Evolutionary conservation across 1,284 basidiomycete species (phyloP), one percentile per base, ranked within the genome.

Genomic region (Moesziomyces parantarcticus): DNA sequence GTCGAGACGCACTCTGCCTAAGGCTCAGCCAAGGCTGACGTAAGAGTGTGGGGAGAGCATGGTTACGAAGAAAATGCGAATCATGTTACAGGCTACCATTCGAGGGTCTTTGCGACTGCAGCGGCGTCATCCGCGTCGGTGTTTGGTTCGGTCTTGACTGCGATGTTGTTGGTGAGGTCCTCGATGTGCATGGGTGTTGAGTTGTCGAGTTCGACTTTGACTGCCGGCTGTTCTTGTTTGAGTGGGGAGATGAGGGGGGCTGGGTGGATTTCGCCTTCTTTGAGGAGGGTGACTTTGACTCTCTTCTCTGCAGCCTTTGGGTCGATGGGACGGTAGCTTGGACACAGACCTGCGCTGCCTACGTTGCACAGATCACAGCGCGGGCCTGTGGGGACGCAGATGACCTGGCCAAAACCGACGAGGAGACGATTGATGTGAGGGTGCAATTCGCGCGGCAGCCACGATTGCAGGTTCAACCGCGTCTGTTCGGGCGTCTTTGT

Each of bases 401-500:
- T 54, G 70, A 92, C 91, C 87, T 98, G 96, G 14, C 82, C 82
- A 42, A 83, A 83, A 0, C 82, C 82, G 4, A 83, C 82, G 26
- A 83, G 70, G 25, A 79, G 56, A 21, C 79, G 60, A 54, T 83
- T 83, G 52, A 83, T 79, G 23, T 68, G 71, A 0, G 29, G 29
- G 58, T 82, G 79, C 11, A 78, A 45, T 36, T 76, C 62, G 16
- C 65, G 52, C 0, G 82, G 82, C 13, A 83, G 50, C 76, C 77
- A 83, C 36, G 72, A 76, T 50, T 83, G 81, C 5, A 83, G 54
- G 21, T 76, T 77, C 11, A 82, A 57, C 0, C 82, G 54, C 0
- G 96, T 97, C 79, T 92, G 89, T 83, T 98, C 95, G 0, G 96
- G 92, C 2, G 87, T 91, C 76, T 90, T 92, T 0, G 94, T 96